Evolutionary conservation across 202 grass and related monocot species (phyloP), one percentile per base, ranked within the genome.

Genomic region (Setaria viridis): DNA sequence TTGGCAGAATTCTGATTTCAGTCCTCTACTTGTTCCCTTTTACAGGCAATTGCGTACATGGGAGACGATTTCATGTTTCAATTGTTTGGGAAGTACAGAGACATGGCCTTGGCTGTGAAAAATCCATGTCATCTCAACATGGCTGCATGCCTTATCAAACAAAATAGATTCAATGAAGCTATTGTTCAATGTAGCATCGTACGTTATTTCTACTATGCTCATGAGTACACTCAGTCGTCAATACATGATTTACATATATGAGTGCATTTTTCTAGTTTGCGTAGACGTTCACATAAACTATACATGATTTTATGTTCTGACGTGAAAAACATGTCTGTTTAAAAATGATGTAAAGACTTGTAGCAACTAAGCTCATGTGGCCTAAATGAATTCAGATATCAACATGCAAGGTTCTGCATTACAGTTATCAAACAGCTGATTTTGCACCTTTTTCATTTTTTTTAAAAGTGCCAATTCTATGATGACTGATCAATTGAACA

Each of bases 11-110:
- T 74, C 50, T 15, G 77, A 74, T 90, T 63, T 81, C 16, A 30
- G 3, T 80, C 15, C 34, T 75, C 10, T 74, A 59, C 39, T 41
- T 47, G 30, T 84, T 80, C 33, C 49, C 9, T 72, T 82, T 81
- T 86, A 9, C 90, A 96, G 97, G 93, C 93, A 13, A 91, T 99
- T 84, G 90, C 96, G 29, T 96, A 99, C 42, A 99, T 96, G 97
- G 97, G 97, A 67, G 97, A 99, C 80, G 97, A 94, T 87, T 99
- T 99, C 84, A 96, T 99, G 91, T 99, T 99, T 92, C 97, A 99
- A 70, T 85, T 99, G 87, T 96, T 99, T 85, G 97, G 93, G 3
- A 99, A 96, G 85, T 98, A 98, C 64, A 94, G 95, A 85, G 93
- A 98, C 49, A 98, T 98, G 95, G 95, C 95, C 41, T 85, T 96